Evolutionary conservation across 176 grass and related monocot species (phyloP), one percentile per base, ranked within the genome.

Genomic region (Paspalum notatum): DNA sequence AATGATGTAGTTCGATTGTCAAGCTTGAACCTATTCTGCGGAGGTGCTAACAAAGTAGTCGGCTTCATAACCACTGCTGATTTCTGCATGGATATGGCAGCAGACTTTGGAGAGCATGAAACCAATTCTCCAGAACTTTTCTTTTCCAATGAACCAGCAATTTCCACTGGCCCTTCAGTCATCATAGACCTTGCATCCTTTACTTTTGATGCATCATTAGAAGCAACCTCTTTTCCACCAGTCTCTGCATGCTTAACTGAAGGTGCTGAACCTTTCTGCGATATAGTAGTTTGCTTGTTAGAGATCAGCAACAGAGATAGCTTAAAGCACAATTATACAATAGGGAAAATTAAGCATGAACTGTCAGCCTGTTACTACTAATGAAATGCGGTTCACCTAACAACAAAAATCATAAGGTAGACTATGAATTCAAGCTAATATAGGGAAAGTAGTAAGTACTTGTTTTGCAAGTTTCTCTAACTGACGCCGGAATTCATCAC

Each of bases 1-100:
- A 99, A 99, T 78, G 93, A 89, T 43, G 93, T 91, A 7, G 96
- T 83, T 20, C 81, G 88, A 50, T 95, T 95, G 80, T 99, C 96
- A 65, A 91, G 83, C 89, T 87, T 99, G 85, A 91, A 93, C 76
- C 86, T 87, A 76, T 88, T 90, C 66, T 81, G 77, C 0, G 26
- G 46, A 39, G 59, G 69, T 57, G 39, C 73, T 72, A 62, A 63
- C 63, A 89, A 68, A 74, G 54, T 50, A 80, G 74, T 87, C 66
- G 56, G 86, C 72, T 79, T 91, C 9, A 22, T 60, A 83, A 37
- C 82, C 71, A 55, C 62, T 41, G 51, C 51, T 78, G 79, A 71
- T 91, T 92, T 88, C 24, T 86, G 89, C 26, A 75, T 39, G 37
- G 77, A 83, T 77, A 51, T 78, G 54, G 52, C n/a, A 62, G 64